A percentile compares a stretch with the other conserved stretches of the same genome.
Conservation (phyloP, 306 rosid genomes). For the Biancaea sappan region DNA sequence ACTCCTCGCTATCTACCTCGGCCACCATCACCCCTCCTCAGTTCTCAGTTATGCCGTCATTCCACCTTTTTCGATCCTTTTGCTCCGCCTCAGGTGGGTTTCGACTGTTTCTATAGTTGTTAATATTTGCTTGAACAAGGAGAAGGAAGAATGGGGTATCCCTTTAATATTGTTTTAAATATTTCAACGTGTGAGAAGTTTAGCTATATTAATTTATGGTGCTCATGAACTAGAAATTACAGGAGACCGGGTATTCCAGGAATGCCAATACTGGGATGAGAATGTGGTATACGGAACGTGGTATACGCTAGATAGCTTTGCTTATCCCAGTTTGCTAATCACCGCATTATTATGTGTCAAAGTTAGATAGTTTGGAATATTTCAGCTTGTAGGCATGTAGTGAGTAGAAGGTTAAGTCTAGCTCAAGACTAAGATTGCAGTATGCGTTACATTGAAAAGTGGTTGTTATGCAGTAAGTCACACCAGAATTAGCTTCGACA, state of each 20-base stretch:
- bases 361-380: background rate
- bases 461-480: background rate
- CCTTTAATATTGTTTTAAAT: background rate
- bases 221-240: background rate
- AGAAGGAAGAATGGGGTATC: background rate
- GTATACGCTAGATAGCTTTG: background rate
- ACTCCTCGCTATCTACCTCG: slow-evolving; percentile 25
- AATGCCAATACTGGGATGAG: background rate
- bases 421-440: background rate
- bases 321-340: background rate
- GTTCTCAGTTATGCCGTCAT: slow-evolving; percentile 6
- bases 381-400: background rate
- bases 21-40: slow-evolving; percentile 32
- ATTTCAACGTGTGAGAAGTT: too few species aligned
- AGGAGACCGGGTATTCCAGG: background rate
- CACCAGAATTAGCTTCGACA: background rate
- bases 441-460: background rate
- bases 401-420: background rate
- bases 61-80: slow-evolving; percentile 36
- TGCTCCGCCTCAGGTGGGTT: slow-evolving; percentile 45
- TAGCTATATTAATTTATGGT: background rate
- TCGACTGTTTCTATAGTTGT: background rate
- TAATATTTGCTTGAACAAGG: background rate
- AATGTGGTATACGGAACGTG: too few species aligned
- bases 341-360: background rate